Percentiles rank a stretch among this genome's conserved stretches.
phyloP scores from a whole-genome alignment of 768 basidiomycete genomes.

The Lentinula aciculospora region DNA sequence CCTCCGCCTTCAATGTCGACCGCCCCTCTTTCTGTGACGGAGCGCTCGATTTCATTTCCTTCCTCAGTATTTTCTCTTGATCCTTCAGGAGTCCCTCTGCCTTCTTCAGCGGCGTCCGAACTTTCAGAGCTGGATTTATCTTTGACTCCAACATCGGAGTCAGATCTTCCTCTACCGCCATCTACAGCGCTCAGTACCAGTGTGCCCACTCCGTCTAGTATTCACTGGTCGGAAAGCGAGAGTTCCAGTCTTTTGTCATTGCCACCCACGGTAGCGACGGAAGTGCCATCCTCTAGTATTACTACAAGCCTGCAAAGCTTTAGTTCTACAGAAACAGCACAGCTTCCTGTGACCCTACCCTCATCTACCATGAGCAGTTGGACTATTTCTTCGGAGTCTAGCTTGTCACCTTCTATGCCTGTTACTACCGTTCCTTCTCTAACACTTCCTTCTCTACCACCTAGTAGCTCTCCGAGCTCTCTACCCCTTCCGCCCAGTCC shows the following conservation, averaged over 20 bases:
- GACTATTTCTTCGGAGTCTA: constrained; percentile 29
- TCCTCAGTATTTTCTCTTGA: constrained; percentile 20
- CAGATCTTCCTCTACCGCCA: constrained; percentile 20
- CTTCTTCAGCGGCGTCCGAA: constrained; percentile 25
- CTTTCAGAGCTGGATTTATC: constrained; percentile 17
- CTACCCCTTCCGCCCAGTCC: constrained; percentile 20
- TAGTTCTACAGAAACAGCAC: constrained; percentile 11
- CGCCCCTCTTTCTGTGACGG: constrained; percentile 9
- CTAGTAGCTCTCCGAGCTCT: constrained; percentile 30
- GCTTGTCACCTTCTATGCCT: constrained; percentile 37
- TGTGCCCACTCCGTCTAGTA: constrained; percentile 27
- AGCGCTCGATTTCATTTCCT: constrained; percentile 13
- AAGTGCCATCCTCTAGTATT: neutral
- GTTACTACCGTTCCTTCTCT: constrained; percentile 27
- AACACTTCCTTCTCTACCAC: constrained; percentile 23
- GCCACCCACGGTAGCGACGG: neutral
- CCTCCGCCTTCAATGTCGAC: constrained; percentile 14
- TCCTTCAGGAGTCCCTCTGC: constrained; percentile 32
- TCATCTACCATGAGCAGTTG: constrained; percentile 22
- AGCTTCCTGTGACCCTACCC: constrained; percentile 21
- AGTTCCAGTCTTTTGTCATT: constrained; percentile 16
- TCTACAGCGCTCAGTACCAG: constrained; percentile 11
- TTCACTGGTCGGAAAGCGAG: constrained; percentile 15
- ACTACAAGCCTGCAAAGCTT: constrained; percentile 2
- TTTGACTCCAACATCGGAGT: constrained; percentile 18